Evolutionary conservation across 805 yeast species (phyloP), one percentile per base, ranked within the genome.

Genomic region (Torulaspora gathmanii): DNA sequence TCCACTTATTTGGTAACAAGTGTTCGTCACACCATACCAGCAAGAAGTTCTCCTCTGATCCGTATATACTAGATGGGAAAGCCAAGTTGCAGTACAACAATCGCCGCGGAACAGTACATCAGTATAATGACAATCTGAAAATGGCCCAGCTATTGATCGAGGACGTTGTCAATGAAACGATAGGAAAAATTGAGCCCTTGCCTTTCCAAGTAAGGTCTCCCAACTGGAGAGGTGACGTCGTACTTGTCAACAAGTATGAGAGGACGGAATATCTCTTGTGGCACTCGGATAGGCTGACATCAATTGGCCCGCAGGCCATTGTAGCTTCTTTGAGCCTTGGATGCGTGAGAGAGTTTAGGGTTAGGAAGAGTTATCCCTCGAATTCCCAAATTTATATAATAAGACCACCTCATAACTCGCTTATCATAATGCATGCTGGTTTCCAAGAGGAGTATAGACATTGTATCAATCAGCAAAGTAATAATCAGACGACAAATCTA

Each of bases 401-500:
- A 23, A 69, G 82, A 1, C 82, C 80, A n/a, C 57, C 82, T 2
- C 89, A 86, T 59, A 86, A 86, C 56, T 73, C 86, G 7, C 60
- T 86, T 30, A 55, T 85, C 2, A 63, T 86, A 2, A 85, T 86
- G 95, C 80, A 82, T 47, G 83, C 87, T 1, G 88, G 87, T 0
- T 80, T 86, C 49, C 95, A 86, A 58, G 95, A 86, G 51, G 78
- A 76, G 40, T 86, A 66, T 58, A 83, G 80, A 55, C 95, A 86
- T 56, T 69, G 79, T 47, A 78, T 86, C 0, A 76, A 77, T 9
- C 35, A 35, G 5, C 38, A 44, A 19, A 40, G 50, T 11, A 51
- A 46, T 34, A 44, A 37, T 8, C 30, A 23, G 4, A 69, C 79
- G 0, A 63, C 72, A 33, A 67, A 70, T 13, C 51, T 65, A 0